Evolutionary conservation across 148 eudicot species (phyloP), one percentile per base, ranked within the genome.

Genomic region (Polygonum aviculare): DNA sequence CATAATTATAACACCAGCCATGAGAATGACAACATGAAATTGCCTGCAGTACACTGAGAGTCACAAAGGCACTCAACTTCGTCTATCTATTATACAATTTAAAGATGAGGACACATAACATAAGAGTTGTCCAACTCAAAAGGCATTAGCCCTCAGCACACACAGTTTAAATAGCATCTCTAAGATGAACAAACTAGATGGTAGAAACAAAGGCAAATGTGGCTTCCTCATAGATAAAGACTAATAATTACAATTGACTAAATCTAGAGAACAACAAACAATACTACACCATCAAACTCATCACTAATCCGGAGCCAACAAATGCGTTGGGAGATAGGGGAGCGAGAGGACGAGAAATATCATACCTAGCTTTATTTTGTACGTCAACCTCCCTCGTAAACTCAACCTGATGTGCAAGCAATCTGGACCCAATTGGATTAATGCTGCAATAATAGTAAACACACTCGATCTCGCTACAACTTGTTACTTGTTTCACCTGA

Each of bases 401-500:
- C 70, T 35, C 40, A 57, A 16, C 69, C 38, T 11, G 69, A 60
- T 60, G 69, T 26, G n/a, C 72, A 16, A 36, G 7, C 38, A 11
- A 67, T 67, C 36, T 35, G 72, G 19, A 65, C 71, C 71, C 40
- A 36, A 36, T 65, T 36, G 44, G 71, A 65, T 22, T 33, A 67
- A 67, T 63, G 69, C 69, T 63, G 69, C 69, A 63, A 33, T 31
- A 33, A 14, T 67, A 33, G 6, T 67, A 14, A 33, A 67, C 7
- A 10, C 69, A 60, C 21, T 22, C 9, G 16, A 60, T 67, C 72
- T 67, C 15, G 72, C 72, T 67, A 67, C 16, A 67, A 33, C 72
- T 67, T 67, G 72, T 67, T 67, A 16, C 44, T 67, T 36, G 72
- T 38, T 67, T 19, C 72, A 67, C 72, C 72, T 67, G 72, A 67